A percentile compares a stretch with the other conserved stretches of the same genome.
phyloP scores from a whole-genome alignment of 1,284 basidiomycete species.

The Cutaneotrichosporon mucoides region DNA sequence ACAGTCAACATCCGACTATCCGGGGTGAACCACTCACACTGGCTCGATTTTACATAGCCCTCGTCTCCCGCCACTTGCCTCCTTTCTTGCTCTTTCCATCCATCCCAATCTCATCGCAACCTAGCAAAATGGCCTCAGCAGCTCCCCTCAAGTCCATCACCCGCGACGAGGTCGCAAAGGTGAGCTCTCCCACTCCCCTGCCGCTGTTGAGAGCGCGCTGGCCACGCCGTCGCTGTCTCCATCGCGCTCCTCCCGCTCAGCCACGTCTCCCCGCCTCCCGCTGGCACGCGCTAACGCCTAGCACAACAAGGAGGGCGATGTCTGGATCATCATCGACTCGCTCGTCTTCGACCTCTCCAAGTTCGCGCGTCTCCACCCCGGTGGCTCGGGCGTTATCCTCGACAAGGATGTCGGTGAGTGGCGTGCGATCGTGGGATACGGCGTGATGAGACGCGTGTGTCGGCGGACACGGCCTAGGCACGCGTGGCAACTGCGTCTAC shows the following conservation, averaged over 20 bases:
- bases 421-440: neutral
- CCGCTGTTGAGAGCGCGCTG: no score
- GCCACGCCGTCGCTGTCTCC: no score
- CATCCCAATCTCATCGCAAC: neutral
- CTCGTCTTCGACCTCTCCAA: slow-evolving; percentile 75
- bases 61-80: neutral
- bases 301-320: slow-evolving; percentile 72
- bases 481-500: no score
- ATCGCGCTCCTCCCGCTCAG: no score
- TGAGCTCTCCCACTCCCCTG: slow-evolving; percentile 20
- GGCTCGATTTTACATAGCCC: no score
- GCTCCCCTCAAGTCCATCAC: slow-evolving; percentile 42
- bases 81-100: neutral
- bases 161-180: slow-evolving; percentile 51
- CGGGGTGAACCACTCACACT: no score
- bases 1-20: no score
- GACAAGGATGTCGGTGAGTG: slow-evolving; percentile 67
- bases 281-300: slow-evolving; percentile 33
- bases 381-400: slow-evolving; percentile 68
- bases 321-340: slow-evolving; percentile 79
- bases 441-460: neutral
- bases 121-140: slow-evolving; percentile 10
- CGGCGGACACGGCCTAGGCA: neutral
- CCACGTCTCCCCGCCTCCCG: no score
- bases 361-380: slow-evolving; percentile 76